Conservation (phyloP, 2,329 filamentous ascomycete genomes). For the Clonostachys chloroleuca region DNA sequence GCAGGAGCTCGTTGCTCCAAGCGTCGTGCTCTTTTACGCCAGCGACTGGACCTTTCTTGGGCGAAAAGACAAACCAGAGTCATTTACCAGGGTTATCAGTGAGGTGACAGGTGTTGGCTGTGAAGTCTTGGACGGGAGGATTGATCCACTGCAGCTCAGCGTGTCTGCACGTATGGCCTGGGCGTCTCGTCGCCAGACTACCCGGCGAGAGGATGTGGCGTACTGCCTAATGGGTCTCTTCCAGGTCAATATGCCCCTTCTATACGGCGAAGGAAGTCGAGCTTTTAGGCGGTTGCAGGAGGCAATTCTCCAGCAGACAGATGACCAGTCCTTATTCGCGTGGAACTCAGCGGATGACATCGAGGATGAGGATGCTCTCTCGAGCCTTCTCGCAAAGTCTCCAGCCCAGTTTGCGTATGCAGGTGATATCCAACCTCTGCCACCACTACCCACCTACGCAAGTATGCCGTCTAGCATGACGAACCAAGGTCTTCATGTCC, state of each 20-base stretch:
- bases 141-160: background rate
- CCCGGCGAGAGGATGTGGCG: slow-evolving; percentile 13
- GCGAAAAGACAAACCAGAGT: slow-evolving; percentile 6
- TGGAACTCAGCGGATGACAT: slow-evolving; percentile 5
- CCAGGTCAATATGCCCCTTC: slow-evolving; percentile 15
- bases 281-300: slow-evolving; percentile 12
- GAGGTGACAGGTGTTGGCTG: background rate
- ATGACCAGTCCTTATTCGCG: slow-evolving; percentile 14
- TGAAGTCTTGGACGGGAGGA: background rate
- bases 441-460: background rate
- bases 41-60: slow-evolving; percentile 16
- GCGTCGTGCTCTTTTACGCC: slow-evolving; percentile 18
- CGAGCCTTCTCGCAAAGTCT: background rate
- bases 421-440: background rate
- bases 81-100: background rate
- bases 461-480: background rate
- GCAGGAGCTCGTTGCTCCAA: slow-evolving; percentile 44
- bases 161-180: slow-evolving; percentile 14
- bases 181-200: slow-evolving; percentile 11
- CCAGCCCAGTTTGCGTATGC: background rate
- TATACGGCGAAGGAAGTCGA: slow-evolving; percentile 11
- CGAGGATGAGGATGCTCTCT: background rate
- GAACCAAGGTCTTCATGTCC: background rate
- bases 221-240: slow-evolving; percentile 17
- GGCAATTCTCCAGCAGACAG: slow-evolving; percentile 9